phyloP scores from a whole-genome alignment of 176 grass and related monocot genomes.

The Tillandsia leiboldiana region DNA sequence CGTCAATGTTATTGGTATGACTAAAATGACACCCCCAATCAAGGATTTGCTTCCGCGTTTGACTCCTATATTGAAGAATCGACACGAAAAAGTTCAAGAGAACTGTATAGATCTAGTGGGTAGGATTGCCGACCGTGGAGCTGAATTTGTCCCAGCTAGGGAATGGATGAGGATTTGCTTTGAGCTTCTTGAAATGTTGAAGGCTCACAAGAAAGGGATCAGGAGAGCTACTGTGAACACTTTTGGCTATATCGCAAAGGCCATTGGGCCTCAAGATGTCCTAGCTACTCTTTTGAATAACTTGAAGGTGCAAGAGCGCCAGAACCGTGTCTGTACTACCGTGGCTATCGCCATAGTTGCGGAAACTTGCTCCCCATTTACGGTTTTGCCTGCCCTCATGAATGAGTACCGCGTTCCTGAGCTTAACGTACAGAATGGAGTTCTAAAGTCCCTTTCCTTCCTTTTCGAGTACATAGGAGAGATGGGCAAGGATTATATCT shows the following conservation, averaged over 20 bases:
- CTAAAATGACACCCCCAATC: slow-evolving; percentile 96
- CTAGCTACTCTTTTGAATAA: slow-evolving; percentile 86
- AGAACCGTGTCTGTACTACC: slow-evolving; percentile 93
- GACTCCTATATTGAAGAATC: slow-evolving; percentile 93
- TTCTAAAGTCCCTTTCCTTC: slow-evolving; percentile 92
- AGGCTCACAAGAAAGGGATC: slow-evolving; percentile 98
- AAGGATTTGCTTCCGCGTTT: slow-evolving; percentile 95
- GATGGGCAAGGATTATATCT: slow-evolving; percentile 99
- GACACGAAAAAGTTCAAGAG: slow-evolving; percentile 98
- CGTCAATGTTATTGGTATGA: slow-evolving; percentile 98
- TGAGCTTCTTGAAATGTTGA: slow-evolving; percentile 95
- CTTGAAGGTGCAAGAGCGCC: slow-evolving; percentile 90
- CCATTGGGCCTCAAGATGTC: slow-evolving; percentile 90
- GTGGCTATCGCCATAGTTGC: slow-evolving; percentile 96
- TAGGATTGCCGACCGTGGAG: slow-evolving; percentile 92
- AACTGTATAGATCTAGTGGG: slow-evolving; percentile 98
- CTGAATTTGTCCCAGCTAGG: slow-evolving; percentile 91
- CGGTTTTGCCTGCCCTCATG: slow-evolving; percentile 88
- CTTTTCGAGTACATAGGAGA: slow-evolving; percentile 98
- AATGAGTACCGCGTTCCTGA: slow-evolving; percentile 91
- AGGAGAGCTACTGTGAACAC: slow-evolving; percentile 95
- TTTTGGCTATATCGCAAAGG: slow-evolving; percentile 98
- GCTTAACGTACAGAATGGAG: slow-evolving; percentile 94
- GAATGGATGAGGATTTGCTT: slow-evolving; percentile 99
- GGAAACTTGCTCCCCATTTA: slow-evolving; percentile 95